Percentiles rank a stretch among this genome's conserved stretches.
phyloP scores from a whole-genome alignment of 352 stramenopile genomes.

The Globisporangium apiculatum region DNA sequence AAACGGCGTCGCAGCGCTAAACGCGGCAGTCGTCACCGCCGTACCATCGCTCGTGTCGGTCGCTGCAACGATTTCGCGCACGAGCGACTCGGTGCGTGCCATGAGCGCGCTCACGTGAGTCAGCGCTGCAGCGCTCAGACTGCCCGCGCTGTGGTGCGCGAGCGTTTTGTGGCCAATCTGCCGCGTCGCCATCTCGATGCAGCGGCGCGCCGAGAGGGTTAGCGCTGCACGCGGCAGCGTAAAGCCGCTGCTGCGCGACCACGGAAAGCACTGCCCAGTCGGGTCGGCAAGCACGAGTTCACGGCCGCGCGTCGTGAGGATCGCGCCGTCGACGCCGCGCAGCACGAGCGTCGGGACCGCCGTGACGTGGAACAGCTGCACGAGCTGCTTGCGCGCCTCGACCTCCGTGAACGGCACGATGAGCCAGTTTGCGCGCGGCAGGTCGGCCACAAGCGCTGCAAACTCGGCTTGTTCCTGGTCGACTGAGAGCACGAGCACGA shows the following conservation, averaged over 20 bases:
- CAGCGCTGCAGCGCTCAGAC: slow-evolving; percentile 32
- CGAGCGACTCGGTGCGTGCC: slow-evolving; percentile 29
- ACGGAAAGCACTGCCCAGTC: slow-evolving; percentile 56
- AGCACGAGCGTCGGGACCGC: slow-evolving; percentile 61
- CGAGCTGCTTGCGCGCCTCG: slow-evolving; percentile 57
- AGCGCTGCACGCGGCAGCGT: slow-evolving; percentile 41
- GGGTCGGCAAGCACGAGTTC: slow-evolving; percentile 62
- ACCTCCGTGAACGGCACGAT: slow-evolving; percentile 73
- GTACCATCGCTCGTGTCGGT: slow-evolving; percentile 8
- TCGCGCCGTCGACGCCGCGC: slow-evolving; percentile 34
- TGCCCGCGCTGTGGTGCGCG: slow-evolving; percentile 33
- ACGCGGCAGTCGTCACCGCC: slow-evolving; percentile 12
- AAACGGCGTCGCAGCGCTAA: slow-evolving; percentile 36
- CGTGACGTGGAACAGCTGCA: slow-evolving; percentile 53
- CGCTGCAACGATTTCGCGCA: slow-evolving; percentile 27
- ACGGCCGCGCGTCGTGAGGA: slow-evolving; percentile 67
- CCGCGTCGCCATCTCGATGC: slow-evolving; percentile 59
- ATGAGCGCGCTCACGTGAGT: slow-evolving; percentile 52
- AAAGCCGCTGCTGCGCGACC: slow-evolving; percentile 36
- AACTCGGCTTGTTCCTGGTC: slow-evolving; percentile 63
- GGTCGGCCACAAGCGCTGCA: slow-evolving; percentile 34
- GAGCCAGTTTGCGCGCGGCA: slow-evolving; percentile 54
- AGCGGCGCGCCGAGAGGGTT: slow-evolving; percentile 49
- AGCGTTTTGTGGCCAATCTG: slow-evolving; percentile 75
- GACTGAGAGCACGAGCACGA: slow-evolving; percentile 71